Percentiles rank a stretch among this genome's conserved stretches.
Conservation (phyloP, 805 yeast genomes). For the Ogataea chonburiensis region DNA sequence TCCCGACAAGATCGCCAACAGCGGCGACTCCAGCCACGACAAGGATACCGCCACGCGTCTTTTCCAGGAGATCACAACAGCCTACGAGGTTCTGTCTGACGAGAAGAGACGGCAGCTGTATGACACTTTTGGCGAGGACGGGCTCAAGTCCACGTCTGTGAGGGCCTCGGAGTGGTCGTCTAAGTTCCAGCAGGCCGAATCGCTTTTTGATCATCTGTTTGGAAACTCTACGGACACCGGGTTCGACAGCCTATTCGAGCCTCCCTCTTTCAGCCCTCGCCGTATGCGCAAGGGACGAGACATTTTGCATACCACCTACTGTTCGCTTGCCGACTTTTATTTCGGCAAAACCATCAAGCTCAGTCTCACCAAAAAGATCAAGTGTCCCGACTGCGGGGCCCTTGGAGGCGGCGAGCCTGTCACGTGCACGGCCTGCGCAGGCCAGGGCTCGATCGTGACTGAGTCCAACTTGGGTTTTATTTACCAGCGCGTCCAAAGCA, state of each 20-base stretch:
- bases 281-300: constrained; percentile 44
- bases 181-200: constrained; percentile 6
- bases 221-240: constrained; percentile 3
- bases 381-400: constrained; percentile 53
- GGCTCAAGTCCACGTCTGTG: constrained; percentile 2
- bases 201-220: constrained; percentile 9
- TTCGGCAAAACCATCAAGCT: constrained; percentile 56
- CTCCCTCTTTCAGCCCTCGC: constrained; percentile 1
- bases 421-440: constrained; percentile 41
- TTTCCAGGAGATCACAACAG: constrained; percentile 94
- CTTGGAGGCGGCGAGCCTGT: constrained; percentile 41
- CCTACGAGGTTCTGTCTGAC: constrained; percentile 85
- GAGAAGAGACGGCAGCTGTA: constrained; percentile 80
- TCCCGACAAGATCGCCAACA: constrained; percentile 84
- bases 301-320: constrained; percentile 53
- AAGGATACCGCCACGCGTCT: constrained; percentile 72
- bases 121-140: constrained; percentile 90
- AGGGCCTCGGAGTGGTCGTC: background rate
- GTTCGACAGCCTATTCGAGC: constrained; percentile 3
- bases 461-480: constrained; percentile 45
- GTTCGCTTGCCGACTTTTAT: constrained; percentile 55
- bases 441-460: constrained; percentile 42
- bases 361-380: constrained; percentile 48
- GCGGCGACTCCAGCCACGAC: constrained; percentile 72
- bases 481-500: constrained; percentile 41